A percentile compares a stretch with the other conserved stretches of the same genome.
Conservation (phyloP, 371 early-diverging fungal species). For the Rhizopus arrhizus region DNA sequence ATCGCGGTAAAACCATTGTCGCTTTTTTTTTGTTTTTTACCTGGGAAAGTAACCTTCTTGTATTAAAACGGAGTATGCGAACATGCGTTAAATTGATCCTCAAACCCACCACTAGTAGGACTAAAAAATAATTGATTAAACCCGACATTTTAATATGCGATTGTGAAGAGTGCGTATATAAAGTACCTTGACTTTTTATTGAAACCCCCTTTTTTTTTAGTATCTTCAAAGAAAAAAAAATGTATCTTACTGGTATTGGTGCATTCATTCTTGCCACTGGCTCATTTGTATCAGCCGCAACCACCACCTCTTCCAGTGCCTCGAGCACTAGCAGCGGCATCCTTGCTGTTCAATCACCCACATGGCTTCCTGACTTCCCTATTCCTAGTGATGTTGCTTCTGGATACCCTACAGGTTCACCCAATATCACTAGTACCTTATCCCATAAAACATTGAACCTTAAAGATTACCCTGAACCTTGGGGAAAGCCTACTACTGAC, state of each 20-base stretch:
- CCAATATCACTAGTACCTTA: conserved; percentile 26
- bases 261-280: conserved; percentile 31
- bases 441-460: conserved; percentile 25
- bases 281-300: conserved; percentile 29
- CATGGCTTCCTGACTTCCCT: conserved; percentile 42
- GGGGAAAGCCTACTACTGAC: conserved; percentile 36
- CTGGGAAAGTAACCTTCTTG: too few relatives aligned
- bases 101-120: too few relatives aligned
- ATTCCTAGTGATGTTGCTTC: conserved; percentile 31
- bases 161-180: too few relatives aligned
- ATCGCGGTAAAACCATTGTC: too few relatives aligned
- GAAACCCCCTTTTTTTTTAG: not conserved
- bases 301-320: conserved; percentile 13
- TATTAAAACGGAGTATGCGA: too few relatives aligned
- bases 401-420: conserved; percentile 38
- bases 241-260: conserved; percentile 29
- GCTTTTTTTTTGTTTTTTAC: too few relatives aligned
- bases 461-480: conserved; percentile 39
- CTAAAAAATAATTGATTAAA: too few relatives aligned
- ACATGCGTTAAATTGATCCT: too few relatives aligned
- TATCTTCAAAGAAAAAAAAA: conserved; percentile 6
- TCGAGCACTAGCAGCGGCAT: conserved; percentile 18
- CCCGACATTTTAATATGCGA: too few relatives aligned
- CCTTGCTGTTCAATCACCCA: conserved; percentile 44
- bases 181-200: not conserved